Conservation (phyloP, 2,329 filamentous ascomycete genomes). For the Pseudovirgaria hyperparasitica region DNA sequence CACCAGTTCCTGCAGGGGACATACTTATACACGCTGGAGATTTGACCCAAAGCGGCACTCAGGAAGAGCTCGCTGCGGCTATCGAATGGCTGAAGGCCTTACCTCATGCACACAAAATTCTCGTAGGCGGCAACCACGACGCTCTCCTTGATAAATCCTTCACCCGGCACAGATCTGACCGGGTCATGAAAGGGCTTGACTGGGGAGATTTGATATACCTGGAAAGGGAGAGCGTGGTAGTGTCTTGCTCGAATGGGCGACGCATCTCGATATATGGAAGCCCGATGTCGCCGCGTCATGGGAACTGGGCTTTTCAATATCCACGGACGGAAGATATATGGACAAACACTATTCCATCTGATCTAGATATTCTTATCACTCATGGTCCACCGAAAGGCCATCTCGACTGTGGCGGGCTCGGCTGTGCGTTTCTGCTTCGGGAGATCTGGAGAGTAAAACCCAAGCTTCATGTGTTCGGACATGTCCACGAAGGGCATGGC, state of each 20-base stretch:
- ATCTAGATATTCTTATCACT: conserved; percentile 65
- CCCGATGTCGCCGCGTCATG: conserved; percentile 60
- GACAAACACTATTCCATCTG: conserved; percentile 50
- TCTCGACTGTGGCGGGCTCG: conserved; percentile 45
- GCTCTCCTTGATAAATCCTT: conserved; percentile 52
- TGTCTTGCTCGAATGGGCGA: conserved; percentile 31
- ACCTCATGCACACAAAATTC: conserved; percentile 64
- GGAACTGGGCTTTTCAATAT: conserved; percentile 71
- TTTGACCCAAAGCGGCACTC: conserved; percentile 57
- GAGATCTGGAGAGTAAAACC: conserved; percentile 61
- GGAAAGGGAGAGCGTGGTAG: conserved; percentile 51
- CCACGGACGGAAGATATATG: conserved; percentile 45
- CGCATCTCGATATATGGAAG: conserved; percentile 60
- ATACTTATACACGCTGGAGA: conserved; percentile 82
- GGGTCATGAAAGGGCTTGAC: conserved; percentile 33
- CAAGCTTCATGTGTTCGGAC: conserved; percentile 65
- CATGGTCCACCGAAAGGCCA: conserved; percentile 68
- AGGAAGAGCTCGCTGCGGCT: conserved; percentile 58
- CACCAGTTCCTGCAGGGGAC: conserved; percentile 55
- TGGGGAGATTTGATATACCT: conserved; percentile 60
- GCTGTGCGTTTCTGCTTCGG: conserved; percentile 52
- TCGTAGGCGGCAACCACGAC: conserved; percentile 80
- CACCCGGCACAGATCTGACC: conserved; percentile 15
- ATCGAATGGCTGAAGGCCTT: conserved; percentile 65
- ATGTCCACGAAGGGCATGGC: conserved; percentile 65